Base-by-base conservation (phyloP, 768 basidiomycete species). In the Gymnopilus dilepis region DNA sequence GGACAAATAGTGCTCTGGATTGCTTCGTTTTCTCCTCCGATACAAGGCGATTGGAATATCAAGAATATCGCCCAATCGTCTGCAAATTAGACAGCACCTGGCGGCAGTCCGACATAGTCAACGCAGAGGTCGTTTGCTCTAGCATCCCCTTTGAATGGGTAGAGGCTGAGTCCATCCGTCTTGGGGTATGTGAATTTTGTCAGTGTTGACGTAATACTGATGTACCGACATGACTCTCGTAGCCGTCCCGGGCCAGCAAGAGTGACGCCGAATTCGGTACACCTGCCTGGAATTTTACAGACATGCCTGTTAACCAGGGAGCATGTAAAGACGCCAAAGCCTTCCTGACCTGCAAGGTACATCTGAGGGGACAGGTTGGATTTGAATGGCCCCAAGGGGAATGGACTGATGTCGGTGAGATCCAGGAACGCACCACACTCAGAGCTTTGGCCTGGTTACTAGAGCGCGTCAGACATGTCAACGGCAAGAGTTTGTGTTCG, bases 381-480 rank as follows among this genome's bases (percentile, higher is more conserved):
- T 69, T 84, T 1, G 90, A 94, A 68, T 98, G 96, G 96, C 86
- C 90, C 5, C 80, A 78, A 30, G 86, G 83, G 13, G 62, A 68
- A 4, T 97, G 93, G 94, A 77, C 75, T 40, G 91, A 94, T 66
- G 86, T 98, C 42, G 94, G 96, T 72, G 90, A 92, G 66, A 79
- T 94, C 8, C 90, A 96, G 66, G 93, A 97, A 69, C 88, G 95
- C 4, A 78, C 83, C 11, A 90, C 87, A 1, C 97, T 95, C 80
- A 86, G 85, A 62, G 80, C 88, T 5, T 71, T 97, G 15, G 91
- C 94, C 2, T 98, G 96, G 95, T 76, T 97, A 19, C 78, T 94
- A 24, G 92, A 95, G 70, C 86, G 94, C 52, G 83, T 96, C 62
- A 87, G 91, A 12, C 85, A 88, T 60, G 84, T 94, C 59, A 84